Conservation (phyloP, 192 early-diverging fungal genomes). For the Rhizoclosmatium sp. region DNA sequence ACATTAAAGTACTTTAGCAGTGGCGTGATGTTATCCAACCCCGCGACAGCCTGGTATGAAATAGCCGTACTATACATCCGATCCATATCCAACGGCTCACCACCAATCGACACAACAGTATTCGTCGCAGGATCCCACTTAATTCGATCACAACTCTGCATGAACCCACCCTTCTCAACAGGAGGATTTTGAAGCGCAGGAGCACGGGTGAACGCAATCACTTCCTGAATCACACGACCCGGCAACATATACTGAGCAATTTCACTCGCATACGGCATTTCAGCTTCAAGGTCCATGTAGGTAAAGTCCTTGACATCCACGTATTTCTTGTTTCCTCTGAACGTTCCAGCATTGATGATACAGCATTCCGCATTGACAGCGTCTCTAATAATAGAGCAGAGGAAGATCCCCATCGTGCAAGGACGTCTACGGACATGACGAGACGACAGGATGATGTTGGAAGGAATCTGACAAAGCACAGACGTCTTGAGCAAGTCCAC, state of each 20-base stretch:
- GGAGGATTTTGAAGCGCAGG: constrained; percentile 20
- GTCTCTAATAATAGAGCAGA: constrained; percentile 10
- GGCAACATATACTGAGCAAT: constrained; percentile 5
- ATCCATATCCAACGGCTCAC: constrained; percentile 14
- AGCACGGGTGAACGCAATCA: constrained; percentile 1
- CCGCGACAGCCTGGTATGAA: constrained; percentile 7
- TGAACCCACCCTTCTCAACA: constrained; percentile 24
- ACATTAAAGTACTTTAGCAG: constrained; percentile 3
- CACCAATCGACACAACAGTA: background rate
- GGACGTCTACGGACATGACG: constrained; percentile 5
- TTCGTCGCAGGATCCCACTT: constrained; percentile 14
- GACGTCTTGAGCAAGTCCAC: background rate
- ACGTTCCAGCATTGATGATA: constrained; percentile 26
- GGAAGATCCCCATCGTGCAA: background rate
- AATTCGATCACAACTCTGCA: constrained; percentile 23
- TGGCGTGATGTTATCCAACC: constrained; percentile 25
- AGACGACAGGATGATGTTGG: background rate
- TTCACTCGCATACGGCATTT: constrained; percentile 21
- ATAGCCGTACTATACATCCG: background rate
- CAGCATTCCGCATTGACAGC: constrained; percentile 12
- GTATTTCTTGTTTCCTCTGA: constrained; percentile 31
- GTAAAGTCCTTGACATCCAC: constrained; percentile 2
- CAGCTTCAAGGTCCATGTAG: constrained; percentile 23
- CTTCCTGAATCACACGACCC: background rate
- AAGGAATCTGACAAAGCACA: constrained; percentile 17